Evolutionary conservation across 805 yeast species (phyloP), one percentile per base, ranked within the genome.

Genomic region (Starmerella geochares): DNA sequence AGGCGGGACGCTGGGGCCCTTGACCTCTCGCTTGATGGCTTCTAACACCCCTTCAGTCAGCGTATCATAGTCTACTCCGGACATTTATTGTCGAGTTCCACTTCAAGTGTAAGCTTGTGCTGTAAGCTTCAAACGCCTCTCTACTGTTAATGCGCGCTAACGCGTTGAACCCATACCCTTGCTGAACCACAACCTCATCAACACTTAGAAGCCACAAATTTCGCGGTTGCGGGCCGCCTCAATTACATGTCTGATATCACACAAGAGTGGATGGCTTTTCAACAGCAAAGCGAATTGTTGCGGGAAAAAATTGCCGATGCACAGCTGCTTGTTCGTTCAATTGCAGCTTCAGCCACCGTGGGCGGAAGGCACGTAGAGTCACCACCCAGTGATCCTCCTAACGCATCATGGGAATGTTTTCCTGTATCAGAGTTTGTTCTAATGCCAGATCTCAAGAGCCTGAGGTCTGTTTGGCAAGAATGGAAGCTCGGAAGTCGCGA

Each of bases 401-500:
- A 25, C 24, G 23, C n/a, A 13, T 11, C 13, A 8, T 40, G 44
- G 44, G 44, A 40, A 19, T 5, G 23, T 7, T 40, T 40, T 13
- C 44, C 44, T 4, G 16, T 40, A 1, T 4, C 33, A 3, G 17
- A 27, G 9, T 40, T 40, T 19, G 8, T 10, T 6, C 23, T 40
- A 2, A 27, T 19, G 14, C 44, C 44, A 7, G 33, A 11, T 5
- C 23, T 40, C 14, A 16, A 27, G 7, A 40, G 44, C 24, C 14
- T 40, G 4, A 27, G 44, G 24, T 40, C 44, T 19, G 44, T 40
- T 2, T 40, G 44, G 44, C 33, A 41, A 3, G 46, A 28, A 14
- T 52, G 55, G 55, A 46, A 48, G 25, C 19, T 4, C n/a, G 55
- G 55, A 9, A 21, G 29, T 14, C 23, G 19, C 1, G 16, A 23